phyloP scores from a whole-genome alignment of 352 stramenopile species.

The Elongisporangium undulatum region DNA sequence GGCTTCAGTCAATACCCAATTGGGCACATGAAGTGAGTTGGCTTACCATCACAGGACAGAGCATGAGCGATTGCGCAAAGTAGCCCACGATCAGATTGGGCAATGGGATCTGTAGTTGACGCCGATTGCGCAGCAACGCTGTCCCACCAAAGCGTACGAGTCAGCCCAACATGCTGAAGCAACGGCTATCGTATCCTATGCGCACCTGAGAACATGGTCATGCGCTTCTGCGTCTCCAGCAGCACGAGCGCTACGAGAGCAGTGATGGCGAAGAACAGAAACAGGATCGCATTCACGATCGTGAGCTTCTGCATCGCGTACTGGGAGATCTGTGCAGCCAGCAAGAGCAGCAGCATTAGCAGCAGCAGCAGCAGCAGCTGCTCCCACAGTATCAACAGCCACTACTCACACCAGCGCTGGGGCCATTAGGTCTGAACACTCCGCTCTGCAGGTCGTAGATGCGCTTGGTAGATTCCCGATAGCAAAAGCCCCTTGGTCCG shows the following conservation, averaged over 20 bases:
- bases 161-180: too few relatives aligned
- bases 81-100: conserved; percentile 82
- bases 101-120: conserved; percentile 66
- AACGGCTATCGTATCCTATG: too few relatives aligned
- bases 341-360: conserved; percentile 22
- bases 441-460: conserved; percentile 72
- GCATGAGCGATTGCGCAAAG: conserved; percentile 90
- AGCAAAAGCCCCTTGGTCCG: conserved; percentile 56
- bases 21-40: neutral
- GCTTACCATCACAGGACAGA: conserved; percentile 90
- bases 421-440: conserved; percentile 35
- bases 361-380: neutral
- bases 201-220: conserved; percentile 89
- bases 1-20: neutral
- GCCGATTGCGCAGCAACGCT: conserved; percentile 83
- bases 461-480: conserved; percentile 48
- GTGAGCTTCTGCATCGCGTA: conserved; percentile 71
- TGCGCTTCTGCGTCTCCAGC: conserved; percentile 90
- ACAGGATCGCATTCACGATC: conserved; percentile 87
- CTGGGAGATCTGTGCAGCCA: conserved; percentile 13
- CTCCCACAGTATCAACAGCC: neutral
- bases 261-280: conserved; percentile 93
- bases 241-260: conserved; percentile 93
- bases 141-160: neutral
- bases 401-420: conserved; percentile 24